Base-by-base conservation (phyloP, 371 early-diverging fungal genomes). In the Mortierella sp. region DNA sequence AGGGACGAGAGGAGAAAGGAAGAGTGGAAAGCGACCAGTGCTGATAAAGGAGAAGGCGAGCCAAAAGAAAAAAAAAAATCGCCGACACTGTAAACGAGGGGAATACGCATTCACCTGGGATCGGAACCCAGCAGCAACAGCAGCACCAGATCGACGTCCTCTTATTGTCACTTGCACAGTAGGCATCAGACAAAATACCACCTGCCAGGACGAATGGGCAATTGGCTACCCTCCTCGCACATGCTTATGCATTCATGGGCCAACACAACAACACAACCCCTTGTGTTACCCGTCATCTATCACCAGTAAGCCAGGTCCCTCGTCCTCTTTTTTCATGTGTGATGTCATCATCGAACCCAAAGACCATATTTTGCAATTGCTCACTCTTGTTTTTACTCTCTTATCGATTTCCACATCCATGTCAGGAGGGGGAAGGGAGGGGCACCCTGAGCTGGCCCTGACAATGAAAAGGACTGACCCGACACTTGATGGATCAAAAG, bases 371-470 rank as follows among this genome's bases (percentile, higher is more conserved):
- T n/a, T 50, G 43, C 43, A 40, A 40, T 26, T 26, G 13, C 11
- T 28, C 61, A 31, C 61, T 8, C 37, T 61, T 61, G 28, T 31
- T 31, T 8, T 59, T 24, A 24, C n/a, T 31, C 14, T 31, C 61
- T 61, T 61, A 61, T 61, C 61, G 61, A 61, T 61, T 61, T 61
- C 37, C 59, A 59, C 59, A 59, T 28, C 57, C 28, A 14, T 31
- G 59, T 14, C 31, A 59, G 53, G 53, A 13, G n/a, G 28, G 57
- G 4, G 50, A 13, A 2, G 16, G 16, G 28, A 5, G 37, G 2
- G 59, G 10, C 59, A 59, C 16, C 31, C 31, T 13, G 31, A n/a
- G n/a, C n/a, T n/a, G n/a, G n/a, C n/a, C n/a, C n/a, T n/a, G n/a
- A n/a, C n/a, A n/a, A n/a, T n/a, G n/a, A n/a, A 50, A 14, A 14